Base-by-base conservation (phyloP, 2,329 filamentous ascomycete genomes). In the Rhinocladiella similis region DNA sequence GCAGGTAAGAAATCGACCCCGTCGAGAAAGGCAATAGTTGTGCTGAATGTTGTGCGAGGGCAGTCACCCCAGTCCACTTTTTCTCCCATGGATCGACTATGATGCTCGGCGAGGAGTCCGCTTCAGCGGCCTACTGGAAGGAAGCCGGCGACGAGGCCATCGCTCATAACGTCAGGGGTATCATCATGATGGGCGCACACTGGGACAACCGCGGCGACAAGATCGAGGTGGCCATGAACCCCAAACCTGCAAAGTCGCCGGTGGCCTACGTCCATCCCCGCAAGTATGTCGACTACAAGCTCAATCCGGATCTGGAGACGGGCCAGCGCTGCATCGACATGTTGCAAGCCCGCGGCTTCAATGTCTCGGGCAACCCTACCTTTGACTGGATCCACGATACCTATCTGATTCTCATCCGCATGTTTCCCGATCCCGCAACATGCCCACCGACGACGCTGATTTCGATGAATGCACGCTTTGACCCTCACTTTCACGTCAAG, bases 331-430 rank as follows among this genome's bases (percentile, higher is more conserved):
- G 80, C 65, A 75, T 86, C 45, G 62, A 70, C 0, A 71, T 83
- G 50, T 75, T 88, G 1, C 62, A 69, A 3, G 66, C 68, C 1
- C 75, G 77, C 1, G 84, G 84, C 7, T 81, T 88, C 69, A 74
- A 82, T 33, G 82, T 78, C 1, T 66, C 69, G 3, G 72, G 69
- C 1, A 84, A 88, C 65, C 64, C 75, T 0, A 75, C 66, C 0
- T 89, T 89, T 61, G 82, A 88, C 66, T 89, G 85, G 86, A 88
- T 89, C 67, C 85, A 89, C 73, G 86, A 89, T 69, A 87, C 83
- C 0, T 89, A 84, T 66, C 77, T 89, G 2, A 81, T 89, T 54
- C 73, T 88, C 7, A 86, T 88, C 66, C 77, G 84, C 52, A 89
- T 89, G 41, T 85, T 89, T 89, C 85, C 0, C 18, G 66, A 33